Base-by-base conservation (phyloP, 208 protist species). In the Wallacemonas sp. region DNA sequence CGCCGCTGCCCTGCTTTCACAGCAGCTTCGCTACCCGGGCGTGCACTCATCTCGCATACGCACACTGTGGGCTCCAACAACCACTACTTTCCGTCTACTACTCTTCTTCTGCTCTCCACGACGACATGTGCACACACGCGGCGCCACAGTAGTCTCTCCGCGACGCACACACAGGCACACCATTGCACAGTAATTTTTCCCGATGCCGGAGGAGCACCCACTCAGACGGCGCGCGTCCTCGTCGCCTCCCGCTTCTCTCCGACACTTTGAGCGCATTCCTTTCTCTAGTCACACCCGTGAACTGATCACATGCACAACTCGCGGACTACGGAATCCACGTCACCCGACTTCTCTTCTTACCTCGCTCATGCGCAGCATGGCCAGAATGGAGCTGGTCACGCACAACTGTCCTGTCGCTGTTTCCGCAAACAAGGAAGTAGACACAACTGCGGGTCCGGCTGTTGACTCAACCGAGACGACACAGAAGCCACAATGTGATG, bases 211-310 rank as follows among this genome's bases (percentile, higher is more conserved):
- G 26, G 37, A 45, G 15, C 55, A 6, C 3, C 29, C n/a, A 8
- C 22, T 22, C 10, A 44, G 55, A 24, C 34, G 55, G 55, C 55
- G 55, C 10, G 55, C 55, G 21, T 48, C 34, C 15, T 48, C 38
- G 34, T 62, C 55, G 17, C 55, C 55, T n/a, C 22, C 55, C 10
- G 55, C 55, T 3, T 33, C 55, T n/a, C 55, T 62, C 3, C 12
- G 36, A 26, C 55, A 62, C 21, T 62, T 62, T 46, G 55, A 62
- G 39, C 39, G 55, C 12, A 13, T 19, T 3, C 4, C 12, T 4
- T 22, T 15, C 5, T 6, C 21, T 15, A 12, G 9, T 6, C n/a
- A 8, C 3, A n/a, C 13, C 5, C 22, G 6, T 1, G 38, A 3
- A 22, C 6, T 62, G 10, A 3, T 48, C 8, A 32, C 50, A 32